Conservation (phyloP, 306 rosid genomes). For the Ziziphus jujuba region DNA sequence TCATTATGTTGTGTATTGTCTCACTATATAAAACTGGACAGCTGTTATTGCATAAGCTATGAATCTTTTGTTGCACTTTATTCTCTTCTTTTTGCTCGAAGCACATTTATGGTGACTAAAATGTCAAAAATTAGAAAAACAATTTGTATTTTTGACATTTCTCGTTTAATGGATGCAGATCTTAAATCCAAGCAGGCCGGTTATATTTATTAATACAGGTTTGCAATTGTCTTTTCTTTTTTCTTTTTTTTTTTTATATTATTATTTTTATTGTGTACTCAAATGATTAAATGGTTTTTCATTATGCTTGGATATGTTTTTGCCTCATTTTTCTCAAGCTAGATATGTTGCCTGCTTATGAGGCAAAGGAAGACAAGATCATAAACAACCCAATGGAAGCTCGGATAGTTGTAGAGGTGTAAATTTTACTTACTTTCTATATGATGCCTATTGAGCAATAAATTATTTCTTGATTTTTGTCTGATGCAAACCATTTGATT, state of each 20-base stretch:
- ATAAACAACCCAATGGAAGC: slow-evolving; percentile 84
- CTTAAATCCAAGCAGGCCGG: slow-evolving; percentile 73
- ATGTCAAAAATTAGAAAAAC: neutral
- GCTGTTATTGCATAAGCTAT: too few species aligned
- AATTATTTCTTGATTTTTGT: slow-evolving; percentile 1
- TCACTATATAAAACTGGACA: too few species aligned
- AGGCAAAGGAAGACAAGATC: slow-evolving; percentile 65
- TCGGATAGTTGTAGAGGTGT: slow-evolving; percentile 70
- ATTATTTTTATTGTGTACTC: too few species aligned
- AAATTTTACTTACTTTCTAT: slow-evolving; percentile 12
- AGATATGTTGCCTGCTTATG: slow-evolving; percentile 84
- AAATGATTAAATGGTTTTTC: neutral
- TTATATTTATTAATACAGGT: slow-evolving; percentile 91
- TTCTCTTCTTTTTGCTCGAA: neutral
- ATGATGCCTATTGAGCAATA: neutral
- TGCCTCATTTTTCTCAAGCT: slow-evolving; percentile 16
- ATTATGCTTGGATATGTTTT: slow-evolving; percentile 19
- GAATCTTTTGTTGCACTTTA: neutral
- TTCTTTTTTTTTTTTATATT: slow-evolving; percentile 3
- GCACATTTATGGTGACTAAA: too few species aligned
- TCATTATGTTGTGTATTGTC: too few species aligned
- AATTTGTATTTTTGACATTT: neutral
- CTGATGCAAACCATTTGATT: slow-evolving; percentile 15
- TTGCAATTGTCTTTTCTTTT: slow-evolving; percentile 19
- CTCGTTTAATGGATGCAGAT: slow-evolving; percentile 50